phyloP scores from a whole-genome alignment of 1,284 basidiomycete species.

The Puccinia horiana region DNA sequence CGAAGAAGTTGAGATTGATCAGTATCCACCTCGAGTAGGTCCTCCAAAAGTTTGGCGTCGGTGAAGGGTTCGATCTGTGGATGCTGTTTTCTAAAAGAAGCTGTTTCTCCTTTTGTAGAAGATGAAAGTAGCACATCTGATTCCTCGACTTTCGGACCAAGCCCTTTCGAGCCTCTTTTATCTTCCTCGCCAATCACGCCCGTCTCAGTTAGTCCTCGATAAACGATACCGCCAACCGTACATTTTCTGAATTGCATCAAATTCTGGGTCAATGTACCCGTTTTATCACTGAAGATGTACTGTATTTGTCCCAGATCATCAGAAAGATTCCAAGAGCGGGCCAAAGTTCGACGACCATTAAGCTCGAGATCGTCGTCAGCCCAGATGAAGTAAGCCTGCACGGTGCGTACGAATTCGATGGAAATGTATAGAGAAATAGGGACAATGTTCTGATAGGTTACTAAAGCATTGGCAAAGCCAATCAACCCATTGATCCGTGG shows the following conservation, averaged over 20 bases:
- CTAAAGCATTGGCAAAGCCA: slow-evolving; percentile 84
- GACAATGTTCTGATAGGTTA: slow-evolving; percentile 86
- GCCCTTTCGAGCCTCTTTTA: slow-evolving; percentile 55
- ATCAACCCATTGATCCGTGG: slow-evolving; percentile 86
- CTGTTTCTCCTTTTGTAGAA: background rate
- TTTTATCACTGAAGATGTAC: slow-evolving; percentile 97
- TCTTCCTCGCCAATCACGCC: slow-evolving; percentile 54
- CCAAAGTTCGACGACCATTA: slow-evolving; percentile 64
- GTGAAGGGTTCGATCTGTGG: slow-evolving; percentile 1
- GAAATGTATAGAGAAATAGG: slow-evolving; percentile 98
- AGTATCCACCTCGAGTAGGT: slow-evolving; percentile 11
- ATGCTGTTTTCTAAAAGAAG: background rate
- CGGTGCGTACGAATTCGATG: slow-evolving; percentile 82
- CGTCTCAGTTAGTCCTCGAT: slow-evolving; percentile 67
- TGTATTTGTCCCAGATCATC: slow-evolving; percentile 94
- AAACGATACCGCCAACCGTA: slow-evolving; percentile 79
- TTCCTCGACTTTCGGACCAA: slow-evolving; percentile 9
- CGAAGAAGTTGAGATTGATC: slow-evolving; percentile 31
- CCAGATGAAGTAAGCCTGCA: slow-evolving; percentile 85
- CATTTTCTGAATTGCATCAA: slow-evolving; percentile 94
- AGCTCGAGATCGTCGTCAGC: slow-evolving; percentile 82
- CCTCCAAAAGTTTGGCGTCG: slow-evolving; percentile 13
- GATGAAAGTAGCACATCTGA: background rate
- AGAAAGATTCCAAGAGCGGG: slow-evolving; percentile 91
- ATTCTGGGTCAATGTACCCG: slow-evolving; percentile 94